A percentile compares a stretch with the other conserved stretches of the same genome.
Conservation (phyloP, 2,329 filamentous ascomycete genomes). For the Venturiaceae sp. region DNA sequence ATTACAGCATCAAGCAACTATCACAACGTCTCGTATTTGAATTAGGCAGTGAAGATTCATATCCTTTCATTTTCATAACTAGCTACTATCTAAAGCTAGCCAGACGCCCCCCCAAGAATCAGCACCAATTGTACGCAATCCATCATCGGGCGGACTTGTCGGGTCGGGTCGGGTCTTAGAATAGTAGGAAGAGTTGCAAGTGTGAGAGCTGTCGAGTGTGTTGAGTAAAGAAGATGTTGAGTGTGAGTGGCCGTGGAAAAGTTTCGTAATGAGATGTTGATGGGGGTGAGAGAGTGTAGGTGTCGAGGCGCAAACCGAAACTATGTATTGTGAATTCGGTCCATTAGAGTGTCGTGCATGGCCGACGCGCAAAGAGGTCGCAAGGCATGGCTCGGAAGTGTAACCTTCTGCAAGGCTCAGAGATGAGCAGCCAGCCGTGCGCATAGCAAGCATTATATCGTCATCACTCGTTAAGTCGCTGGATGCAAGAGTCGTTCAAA, state of each 20-base stretch:
- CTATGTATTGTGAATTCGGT: background rate
- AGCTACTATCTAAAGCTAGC: background rate
- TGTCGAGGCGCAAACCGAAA: background rate
- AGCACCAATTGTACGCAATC: background rate
- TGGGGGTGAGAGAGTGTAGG: background rate
- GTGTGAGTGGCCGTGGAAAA: background rate
- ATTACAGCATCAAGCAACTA: no score
- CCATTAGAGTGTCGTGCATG: background rate
- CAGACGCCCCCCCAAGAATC: background rate
- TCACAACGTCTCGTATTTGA: background rate
- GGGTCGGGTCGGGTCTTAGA: background rate
- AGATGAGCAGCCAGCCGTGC: background rate
- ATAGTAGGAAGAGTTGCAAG: background rate
- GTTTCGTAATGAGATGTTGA: background rate
- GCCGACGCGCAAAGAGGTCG: background rate
- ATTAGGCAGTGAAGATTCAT: background rate
- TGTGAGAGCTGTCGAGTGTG: background rate
- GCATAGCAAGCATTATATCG: constrained; percentile 1
- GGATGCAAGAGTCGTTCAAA: background rate
- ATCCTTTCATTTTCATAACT: background rate
- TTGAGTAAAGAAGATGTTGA: background rate
- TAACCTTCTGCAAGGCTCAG: background rate
- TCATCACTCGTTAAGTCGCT: background rate
- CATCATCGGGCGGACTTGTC: background rate
- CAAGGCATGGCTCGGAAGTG: background rate